These are phyloP conservation scores for button mushroom (Agaricus bisporus) DNA, from an alignment of 768 basidiomycete genomes.

Conservation along the genomic window DNA sequence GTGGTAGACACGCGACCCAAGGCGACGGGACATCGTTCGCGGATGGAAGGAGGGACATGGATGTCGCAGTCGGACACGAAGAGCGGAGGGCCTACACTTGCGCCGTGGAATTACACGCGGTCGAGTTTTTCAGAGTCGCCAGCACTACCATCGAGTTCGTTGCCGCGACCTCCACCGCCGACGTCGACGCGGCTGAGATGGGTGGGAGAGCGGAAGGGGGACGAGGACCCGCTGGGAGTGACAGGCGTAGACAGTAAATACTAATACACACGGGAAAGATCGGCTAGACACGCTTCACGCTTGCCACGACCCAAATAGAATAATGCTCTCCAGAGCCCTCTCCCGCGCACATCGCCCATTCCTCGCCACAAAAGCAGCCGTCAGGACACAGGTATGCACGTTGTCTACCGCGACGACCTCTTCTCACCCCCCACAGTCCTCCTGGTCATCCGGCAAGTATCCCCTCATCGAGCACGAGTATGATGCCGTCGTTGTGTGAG, in stretches of 20 bases:
- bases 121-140: slow-evolving; percentile 38
- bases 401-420: too few species aligned
- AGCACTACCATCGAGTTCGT: slow-evolving; percentile 30
- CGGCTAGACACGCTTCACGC: slow-evolving; percentile 45
- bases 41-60: not conserved
- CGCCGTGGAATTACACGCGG: slow-evolving; percentile 54
- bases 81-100: slow-evolving; percentile 16
- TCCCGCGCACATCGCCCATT: slow-evolving; percentile 52
- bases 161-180: slow-evolving; percentile 48
- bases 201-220: slow-evolving; percentile 23
- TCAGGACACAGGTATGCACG: slow-evolving; percentile 77
- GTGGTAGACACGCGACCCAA: slow-evolving; percentile 29
- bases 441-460: slow-evolving; percentile 81
- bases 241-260: slow-evolving; percentile 10
- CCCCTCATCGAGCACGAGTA: slow-evolving; percentile 98
- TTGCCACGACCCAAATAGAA: slow-evolving; percentile 37
- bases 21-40: slow-evolving; percentile 16
- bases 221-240: slow-evolving; percentile 39
- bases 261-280: slow-evolving; percentile 29
- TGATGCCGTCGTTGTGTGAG: slow-evolving; percentile 97
- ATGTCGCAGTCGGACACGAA: slow-evolving; percentile 1
- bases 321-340: slow-evolving; percentile 46
- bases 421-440: slow-evolving; percentile 36
- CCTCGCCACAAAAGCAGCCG: slow-evolving; percentile 65
- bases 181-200: slow-evolving; percentile 33